These are phyloP conservation scores for Solanum appendiculatum DNA, from an alignment of 257 asterid genomes.

Conservation along the genomic window DNA sequence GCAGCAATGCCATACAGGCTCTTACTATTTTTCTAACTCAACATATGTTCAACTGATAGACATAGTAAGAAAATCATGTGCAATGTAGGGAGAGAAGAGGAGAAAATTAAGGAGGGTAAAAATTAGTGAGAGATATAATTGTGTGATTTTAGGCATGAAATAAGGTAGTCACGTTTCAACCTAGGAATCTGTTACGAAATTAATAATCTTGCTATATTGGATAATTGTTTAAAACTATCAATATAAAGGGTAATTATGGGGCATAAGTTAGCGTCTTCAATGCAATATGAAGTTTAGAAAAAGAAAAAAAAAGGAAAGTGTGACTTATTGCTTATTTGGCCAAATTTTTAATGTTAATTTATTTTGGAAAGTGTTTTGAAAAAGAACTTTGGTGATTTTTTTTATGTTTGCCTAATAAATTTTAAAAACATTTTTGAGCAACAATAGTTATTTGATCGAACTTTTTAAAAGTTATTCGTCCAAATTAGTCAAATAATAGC, in stretches of 20 bases:
- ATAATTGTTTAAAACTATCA: neutral
- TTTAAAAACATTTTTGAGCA: neutral
- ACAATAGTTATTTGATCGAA: too few species aligned
- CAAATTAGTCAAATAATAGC: too few species aligned
- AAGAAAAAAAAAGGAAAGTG: too few species aligned
- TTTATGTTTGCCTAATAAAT: neutral
- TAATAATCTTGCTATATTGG: too few species aligned
- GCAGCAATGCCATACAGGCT: too few species aligned
- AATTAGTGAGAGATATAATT: too few species aligned
- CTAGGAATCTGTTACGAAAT: neutral
- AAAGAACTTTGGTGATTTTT: too few species aligned
- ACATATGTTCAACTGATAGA: too few species aligned
- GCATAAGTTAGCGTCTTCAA: neutral
- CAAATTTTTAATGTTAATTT: too few species aligned
- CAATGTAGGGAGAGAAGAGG: neutral
- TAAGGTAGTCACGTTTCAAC: neutral
- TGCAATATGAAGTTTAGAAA: neutral
- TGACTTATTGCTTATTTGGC: neutral
- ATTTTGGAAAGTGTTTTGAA: neutral
- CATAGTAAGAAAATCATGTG: neutral
- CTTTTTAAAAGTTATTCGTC: too few species aligned
- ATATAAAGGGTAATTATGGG: neutral
- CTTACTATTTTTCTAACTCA: too few species aligned
- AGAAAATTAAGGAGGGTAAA: too few species aligned
- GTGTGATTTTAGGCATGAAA: neutral